These are phyloP conservation scores for Pichia deserticola DNA, from an alignment of 805 yeast species.

Conservation along the genomic window DNA sequence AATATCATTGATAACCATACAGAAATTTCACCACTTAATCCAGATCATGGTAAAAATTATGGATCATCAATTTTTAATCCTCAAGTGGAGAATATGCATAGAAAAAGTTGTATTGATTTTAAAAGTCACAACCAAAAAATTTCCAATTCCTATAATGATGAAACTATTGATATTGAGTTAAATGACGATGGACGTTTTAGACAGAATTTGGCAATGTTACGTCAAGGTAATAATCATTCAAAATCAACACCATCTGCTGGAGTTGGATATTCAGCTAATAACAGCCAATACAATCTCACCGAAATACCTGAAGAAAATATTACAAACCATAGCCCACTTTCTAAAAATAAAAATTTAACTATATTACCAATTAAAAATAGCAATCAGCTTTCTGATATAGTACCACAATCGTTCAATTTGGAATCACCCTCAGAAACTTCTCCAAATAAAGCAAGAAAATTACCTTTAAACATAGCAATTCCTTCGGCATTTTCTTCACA, in stretches of 20 bases:
- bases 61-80: slow-evolving; percentile 6
- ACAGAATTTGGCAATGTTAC: background rate
- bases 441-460: background rate
- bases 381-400: no score
- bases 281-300: background rate
- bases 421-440: no score
- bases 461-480: background rate
- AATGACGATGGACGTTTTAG: slow-evolving; percentile 13
- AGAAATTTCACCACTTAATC: background rate
- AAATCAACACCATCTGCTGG: slow-evolving; percentile 9
- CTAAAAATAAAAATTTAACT: no score
- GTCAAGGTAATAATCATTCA: background rate
- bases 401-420: no score
- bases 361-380: no score
- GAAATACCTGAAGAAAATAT: background rate
- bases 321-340: no score
- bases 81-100: slow-evolving; percentile 12
- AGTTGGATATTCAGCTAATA: slow-evolving; percentile 10
- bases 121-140: slow-evolving; percentile 16
- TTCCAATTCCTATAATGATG: slow-evolving; percentile 30
- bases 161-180: slow-evolving; percentile 45
- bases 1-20: background rate
- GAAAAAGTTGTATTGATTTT: slow-evolving; percentile 22
- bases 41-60: background rate
- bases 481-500: background rate